Evolutionary conservation across 106 monocot genomes (phyloP).

Genomic region (Dioscorea zingiberensis): DNA sequence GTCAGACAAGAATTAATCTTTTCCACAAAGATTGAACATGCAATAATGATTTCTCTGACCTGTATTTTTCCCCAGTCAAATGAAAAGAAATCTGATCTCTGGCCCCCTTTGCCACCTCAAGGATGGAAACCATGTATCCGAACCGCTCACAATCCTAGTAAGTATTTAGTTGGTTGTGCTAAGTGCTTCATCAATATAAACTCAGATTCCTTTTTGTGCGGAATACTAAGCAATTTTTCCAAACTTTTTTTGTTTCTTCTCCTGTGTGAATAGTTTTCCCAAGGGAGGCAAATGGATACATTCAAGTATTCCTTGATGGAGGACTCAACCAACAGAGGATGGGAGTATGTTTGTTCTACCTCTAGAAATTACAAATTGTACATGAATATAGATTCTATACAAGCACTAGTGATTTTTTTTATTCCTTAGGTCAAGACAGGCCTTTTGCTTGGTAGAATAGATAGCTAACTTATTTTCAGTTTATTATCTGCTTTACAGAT

Average conservation of each 20-base stretch:
- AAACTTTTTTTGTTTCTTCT: background rate
- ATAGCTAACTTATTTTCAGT: background rate
- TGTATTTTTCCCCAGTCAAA: conserved; percentile 27
- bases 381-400: background rate
- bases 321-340: conserved; percentile 95
- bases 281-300: conserved; percentile 51
- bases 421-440: too few species aligned
- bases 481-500: conserved; percentile 37
- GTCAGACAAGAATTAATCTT: background rate
- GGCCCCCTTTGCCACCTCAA: conserved; percentile 63
- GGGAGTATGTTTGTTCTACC: conserved; percentile 52
- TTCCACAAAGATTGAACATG: background rate
- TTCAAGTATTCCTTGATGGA: conserved; percentile 96
- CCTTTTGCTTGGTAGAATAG: background rate
- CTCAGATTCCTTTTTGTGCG: too few species aligned
- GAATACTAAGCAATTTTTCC: background rate
- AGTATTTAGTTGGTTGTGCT: conserved; percentile 11
- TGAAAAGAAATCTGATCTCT: conserved; percentile 54
- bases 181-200: background rate
- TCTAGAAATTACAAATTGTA: background rate
- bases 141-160: conserved; percentile 31
- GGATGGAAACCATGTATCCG: conserved; percentile 61
- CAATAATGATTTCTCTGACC: background rate
- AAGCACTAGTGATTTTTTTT: too few species aligned
- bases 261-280: conserved; percentile 27